phyloP scores from a whole-genome alignment of 371 early-diverging fungal genomes.

The Rhizopus stolonifer region DNA sequence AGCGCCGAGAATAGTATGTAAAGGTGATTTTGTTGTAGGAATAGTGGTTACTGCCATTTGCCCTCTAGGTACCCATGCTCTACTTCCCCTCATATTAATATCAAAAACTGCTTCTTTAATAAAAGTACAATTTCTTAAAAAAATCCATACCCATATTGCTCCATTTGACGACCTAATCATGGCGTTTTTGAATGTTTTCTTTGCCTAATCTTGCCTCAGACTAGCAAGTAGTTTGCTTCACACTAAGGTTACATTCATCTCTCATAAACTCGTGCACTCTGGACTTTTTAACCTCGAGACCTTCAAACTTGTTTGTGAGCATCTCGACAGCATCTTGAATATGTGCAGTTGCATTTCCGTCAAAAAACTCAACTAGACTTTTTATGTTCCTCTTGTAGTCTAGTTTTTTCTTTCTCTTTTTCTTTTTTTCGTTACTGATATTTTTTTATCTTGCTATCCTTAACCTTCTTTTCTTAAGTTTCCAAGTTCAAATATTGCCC shows the following conservation, averaged over 20 bases:
- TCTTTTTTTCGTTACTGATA: no score
- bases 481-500: no score
- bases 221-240: no score
- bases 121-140: no score
- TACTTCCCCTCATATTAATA: slow-evolving; percentile 4
- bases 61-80: slow-evolving; percentile 3
- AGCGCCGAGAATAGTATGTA: slow-evolving; percentile 6
- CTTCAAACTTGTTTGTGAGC: not conserved
- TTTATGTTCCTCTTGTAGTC: not conserved
- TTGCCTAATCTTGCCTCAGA: no score
- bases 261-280: no score
- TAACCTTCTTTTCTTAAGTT: no score
- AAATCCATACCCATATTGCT: slow-evolving; percentile 3
- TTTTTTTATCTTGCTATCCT: no score
- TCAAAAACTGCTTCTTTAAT: not conserved
- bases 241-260: no score
- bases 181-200: slow-evolving; percentile 5
- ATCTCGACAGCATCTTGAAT: slow-evolving; percentile 2
- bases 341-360: slow-evolving; percentile 6
- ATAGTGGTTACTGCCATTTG: not conserved
- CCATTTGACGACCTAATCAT: slow-evolving; percentile 6
- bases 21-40: slow-evolving; percentile 7
- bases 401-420: no score
- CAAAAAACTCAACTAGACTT: slow-evolving; percentile 11
- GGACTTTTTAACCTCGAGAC: no score